Conservation (phyloP, 2,329 filamentous ascomycete genomes). For the Conoideocrella luteorostrata region DNA sequence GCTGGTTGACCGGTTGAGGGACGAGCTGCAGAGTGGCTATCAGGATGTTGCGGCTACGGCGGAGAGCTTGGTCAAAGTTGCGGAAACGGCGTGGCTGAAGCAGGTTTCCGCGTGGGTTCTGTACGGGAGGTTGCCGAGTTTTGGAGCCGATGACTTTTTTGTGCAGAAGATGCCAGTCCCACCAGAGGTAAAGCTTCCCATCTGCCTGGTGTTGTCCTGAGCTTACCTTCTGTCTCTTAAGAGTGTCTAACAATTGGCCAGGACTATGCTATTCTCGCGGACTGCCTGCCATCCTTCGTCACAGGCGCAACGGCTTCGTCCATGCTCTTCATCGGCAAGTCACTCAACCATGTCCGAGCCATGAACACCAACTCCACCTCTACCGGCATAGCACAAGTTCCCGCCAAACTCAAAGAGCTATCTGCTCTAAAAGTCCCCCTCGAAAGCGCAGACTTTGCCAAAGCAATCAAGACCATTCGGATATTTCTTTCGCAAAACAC, state of each 20-base stretch:
- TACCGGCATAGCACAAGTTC: conserved; percentile 53
- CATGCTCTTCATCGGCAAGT: conserved; percentile 85
- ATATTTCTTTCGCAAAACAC: conserved; percentile 77
- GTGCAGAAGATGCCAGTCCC: conserved; percentile 48
- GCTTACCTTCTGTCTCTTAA: too few species aligned
- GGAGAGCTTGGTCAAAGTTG: conserved; percentile 63
- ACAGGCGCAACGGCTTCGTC: conserved; percentile 67
- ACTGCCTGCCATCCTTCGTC: conserved; percentile 73
- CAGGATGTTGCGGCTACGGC: conserved; percentile 75
- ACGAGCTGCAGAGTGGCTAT: conserved; percentile 81
- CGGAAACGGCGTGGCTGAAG: conserved; percentile 86
- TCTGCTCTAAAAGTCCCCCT: conserved; percentile 67
- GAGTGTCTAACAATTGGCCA: conserved; percentile 20
- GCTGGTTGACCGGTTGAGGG: conserved; percentile 70
- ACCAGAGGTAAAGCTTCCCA: conserved; percentile 31
- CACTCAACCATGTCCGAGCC: conserved; percentile 73
- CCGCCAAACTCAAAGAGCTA: conserved; percentile 63
- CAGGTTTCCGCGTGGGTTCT: conserved; percentile 87
- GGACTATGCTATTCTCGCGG: conserved; percentile 53
- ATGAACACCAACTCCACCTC: conserved; percentile 39
- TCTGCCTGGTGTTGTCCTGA: too few species aligned
- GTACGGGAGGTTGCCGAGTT: conserved; percentile 74
- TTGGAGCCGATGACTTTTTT: conserved; percentile 83
- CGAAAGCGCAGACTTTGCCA: conserved; percentile 62
- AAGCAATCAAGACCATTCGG: conserved; percentile 69